Evolutionary conservation across 768 basidiomycete species (phyloP).

Genomic region (Dentipellis sp.): DNA sequence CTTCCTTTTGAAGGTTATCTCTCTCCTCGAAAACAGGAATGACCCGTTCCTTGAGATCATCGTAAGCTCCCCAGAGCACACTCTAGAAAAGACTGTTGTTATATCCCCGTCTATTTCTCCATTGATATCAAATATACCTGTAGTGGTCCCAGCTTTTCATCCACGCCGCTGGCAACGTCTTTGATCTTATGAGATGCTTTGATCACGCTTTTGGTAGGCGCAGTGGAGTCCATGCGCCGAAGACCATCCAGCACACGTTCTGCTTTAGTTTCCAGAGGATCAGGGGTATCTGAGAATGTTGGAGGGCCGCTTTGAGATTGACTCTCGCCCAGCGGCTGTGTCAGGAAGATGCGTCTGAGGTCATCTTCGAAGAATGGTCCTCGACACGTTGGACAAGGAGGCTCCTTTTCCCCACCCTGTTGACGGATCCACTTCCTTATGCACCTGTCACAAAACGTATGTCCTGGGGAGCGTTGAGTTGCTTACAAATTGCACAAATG

Average conservation of each 20-base stretch:
- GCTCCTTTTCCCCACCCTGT: neutral
- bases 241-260: neutral
- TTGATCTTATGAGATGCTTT: neutral
- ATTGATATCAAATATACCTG: neutral
- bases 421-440: neutral
- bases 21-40: neutral
- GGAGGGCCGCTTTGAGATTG: neutral
- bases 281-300: neutral
- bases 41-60: neutral
- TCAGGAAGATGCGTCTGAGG: neutral
- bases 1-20: neutral
- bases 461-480: neutral
- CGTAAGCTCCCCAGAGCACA: neutral
- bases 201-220: neutral
- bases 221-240: neutral
- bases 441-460: neutral
- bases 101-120: neutral
- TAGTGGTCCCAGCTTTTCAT: neutral
- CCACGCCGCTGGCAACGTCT: neutral
- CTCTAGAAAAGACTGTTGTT: neutral
- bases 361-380: neutral
- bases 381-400: neutral
- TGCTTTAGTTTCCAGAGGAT: neutral
- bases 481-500: neutral
- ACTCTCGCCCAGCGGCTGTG: neutral